These are phyloP conservation scores for Naganishia sp. DNA, from an alignment of 1,284 basidiomycete genomes.

Conservation along the genomic window DNA sequence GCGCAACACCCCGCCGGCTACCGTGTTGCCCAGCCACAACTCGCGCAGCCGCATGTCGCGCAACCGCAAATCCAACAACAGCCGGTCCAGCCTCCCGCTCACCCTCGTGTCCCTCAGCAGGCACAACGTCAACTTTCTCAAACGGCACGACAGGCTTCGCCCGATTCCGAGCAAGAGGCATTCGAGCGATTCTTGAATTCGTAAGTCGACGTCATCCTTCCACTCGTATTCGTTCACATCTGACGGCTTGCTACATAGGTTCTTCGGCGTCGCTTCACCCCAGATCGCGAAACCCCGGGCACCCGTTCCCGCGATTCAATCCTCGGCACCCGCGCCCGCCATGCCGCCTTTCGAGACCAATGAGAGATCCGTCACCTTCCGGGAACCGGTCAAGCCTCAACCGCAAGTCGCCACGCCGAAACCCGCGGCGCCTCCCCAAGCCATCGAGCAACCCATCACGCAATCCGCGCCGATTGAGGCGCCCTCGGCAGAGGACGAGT, in stretches of 20 bases:
- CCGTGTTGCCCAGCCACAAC: neutral
- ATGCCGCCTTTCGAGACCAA: neutral
- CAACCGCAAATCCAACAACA: slow-evolving; percentile 6
- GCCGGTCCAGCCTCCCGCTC: neutral
- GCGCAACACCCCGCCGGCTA: neutral
- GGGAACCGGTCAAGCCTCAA: too few species aligned
- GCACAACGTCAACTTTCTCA: neutral
- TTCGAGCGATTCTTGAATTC: slow-evolving; percentile 17
- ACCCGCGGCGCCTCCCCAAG: neutral
- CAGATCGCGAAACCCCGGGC: slow-evolving; percentile 1
- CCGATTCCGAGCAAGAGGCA: slow-evolving; percentile 6
- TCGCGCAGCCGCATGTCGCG: neutral
- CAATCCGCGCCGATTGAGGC: neutral
- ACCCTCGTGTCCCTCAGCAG: neutral
- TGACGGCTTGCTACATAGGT: slow-evolving; percentile 1
- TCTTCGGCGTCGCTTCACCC: slow-evolving; percentile 13
- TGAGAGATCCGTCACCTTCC: neutral
- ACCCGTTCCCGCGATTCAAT: neutral
- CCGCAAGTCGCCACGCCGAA: neutral
- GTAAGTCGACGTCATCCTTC: neutral
- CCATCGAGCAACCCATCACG: neutral
- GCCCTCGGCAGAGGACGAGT: neutral
- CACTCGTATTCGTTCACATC: neutral
- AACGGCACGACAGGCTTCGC: neutral
- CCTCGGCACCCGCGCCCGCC: neutral